A percentile compares a stretch with the other conserved stretches of the same genome.
These are phyloP conservation scores for Meredithiella fracta DNA, from an alignment of 2,329 filamentous ascomycete genomes.

Conservation along the genomic window DNA sequence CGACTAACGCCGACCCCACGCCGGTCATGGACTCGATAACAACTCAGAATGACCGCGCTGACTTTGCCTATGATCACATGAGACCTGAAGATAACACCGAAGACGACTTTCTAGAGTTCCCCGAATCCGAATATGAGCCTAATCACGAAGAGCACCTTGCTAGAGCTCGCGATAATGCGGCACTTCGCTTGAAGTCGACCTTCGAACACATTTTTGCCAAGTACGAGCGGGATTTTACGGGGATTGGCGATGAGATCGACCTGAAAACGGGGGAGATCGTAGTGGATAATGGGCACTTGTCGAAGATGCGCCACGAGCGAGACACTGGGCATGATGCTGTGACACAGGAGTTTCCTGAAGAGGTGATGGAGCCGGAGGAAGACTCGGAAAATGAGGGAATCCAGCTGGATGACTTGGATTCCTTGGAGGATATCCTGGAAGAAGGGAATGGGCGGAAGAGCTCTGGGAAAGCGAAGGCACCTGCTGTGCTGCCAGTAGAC, in stretches of 20 bases:
- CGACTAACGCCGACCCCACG: neutral
- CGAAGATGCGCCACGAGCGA: conserved; percentile 41
- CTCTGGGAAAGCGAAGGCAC: no score
- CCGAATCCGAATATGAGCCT: conserved; percentile 30
- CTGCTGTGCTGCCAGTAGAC: no score
- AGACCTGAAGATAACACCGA: conserved; percentile 21
- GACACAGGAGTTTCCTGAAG: conserved; percentile 12
- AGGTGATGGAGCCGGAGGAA: conserved; percentile 18
- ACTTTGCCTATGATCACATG: conserved; percentile 1
- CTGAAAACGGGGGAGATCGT: conserved; percentile 63
- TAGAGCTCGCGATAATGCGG: conserved; percentile 47
- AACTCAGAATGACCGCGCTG: neutral
- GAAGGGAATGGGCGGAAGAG: neutral
- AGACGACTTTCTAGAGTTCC: conserved; percentile 21
- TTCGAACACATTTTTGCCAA: conserved; percentile 85
- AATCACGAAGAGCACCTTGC: conserved; percentile 42
- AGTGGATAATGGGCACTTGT: conserved; percentile 79
- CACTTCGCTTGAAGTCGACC: conserved; percentile 58
- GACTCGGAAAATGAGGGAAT: conserved; percentile 24
- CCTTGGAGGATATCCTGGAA: conserved; percentile 5
- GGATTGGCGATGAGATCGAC: conserved; percentile 79
- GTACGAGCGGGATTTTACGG: conserved; percentile 68
- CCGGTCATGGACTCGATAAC: neutral
- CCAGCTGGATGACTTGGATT: conserved; percentile 20
- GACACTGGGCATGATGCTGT: conserved; percentile 24